Evolutionary conservation across 2,329 filamentous ascomycete species (phyloP).

Genomic region (Xylaria multiplex): DNA sequence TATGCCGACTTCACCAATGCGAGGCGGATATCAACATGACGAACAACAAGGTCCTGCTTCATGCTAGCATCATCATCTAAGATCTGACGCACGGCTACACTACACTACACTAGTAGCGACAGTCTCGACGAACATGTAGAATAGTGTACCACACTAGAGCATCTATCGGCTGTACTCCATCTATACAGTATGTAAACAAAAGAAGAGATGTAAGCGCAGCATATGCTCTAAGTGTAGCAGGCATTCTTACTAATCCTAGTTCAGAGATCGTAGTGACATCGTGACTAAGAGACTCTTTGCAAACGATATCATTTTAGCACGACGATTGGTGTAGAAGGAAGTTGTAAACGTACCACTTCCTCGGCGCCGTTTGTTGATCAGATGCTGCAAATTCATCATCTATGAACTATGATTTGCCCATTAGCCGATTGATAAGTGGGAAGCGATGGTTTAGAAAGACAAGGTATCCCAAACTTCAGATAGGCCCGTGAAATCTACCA

Average conservation of each 20-base stretch:
- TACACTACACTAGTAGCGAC: background rate
- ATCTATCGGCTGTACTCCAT: background rate
- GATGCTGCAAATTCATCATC: background rate
- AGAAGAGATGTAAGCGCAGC: background rate
- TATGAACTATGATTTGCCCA: background rate
- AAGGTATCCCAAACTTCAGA: constrained; percentile 5
- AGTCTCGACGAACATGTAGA: constrained; percentile 3
- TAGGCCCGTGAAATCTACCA: background rate
- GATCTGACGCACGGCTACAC: background rate
- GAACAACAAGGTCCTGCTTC: background rate
- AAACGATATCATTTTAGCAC: background rate
- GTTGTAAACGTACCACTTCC: no score
- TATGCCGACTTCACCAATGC: constrained; percentile 11
- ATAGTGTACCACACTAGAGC: background rate
- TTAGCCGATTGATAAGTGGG: background rate
- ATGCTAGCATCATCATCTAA: constrained; percentile 12
- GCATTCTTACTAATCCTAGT: background rate
- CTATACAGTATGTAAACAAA: background rate
- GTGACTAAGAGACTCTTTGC: background rate
- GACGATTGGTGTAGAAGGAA: background rate
- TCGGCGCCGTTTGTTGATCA: background rate
- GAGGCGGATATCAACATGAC: background rate
- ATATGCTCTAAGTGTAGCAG: background rate
- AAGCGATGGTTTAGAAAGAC: background rate
- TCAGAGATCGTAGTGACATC: background rate